Evolutionary conservation across 768 basidiomycete genomes (phyloP), one percentile per base, ranked within the genome.

Genomic region (Austroboletus eburneus): DNA sequence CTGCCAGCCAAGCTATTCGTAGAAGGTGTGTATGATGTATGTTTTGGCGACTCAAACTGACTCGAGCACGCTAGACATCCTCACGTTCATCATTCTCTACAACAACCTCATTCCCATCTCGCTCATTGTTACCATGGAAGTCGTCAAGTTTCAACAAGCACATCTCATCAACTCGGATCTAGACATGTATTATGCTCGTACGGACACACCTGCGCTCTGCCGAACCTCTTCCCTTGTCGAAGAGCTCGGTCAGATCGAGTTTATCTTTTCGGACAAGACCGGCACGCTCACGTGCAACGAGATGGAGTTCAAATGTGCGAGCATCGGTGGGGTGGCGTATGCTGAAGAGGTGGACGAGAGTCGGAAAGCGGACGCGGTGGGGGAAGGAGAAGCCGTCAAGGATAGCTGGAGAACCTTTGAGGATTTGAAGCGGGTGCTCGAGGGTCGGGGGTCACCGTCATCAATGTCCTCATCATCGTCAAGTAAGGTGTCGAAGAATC

Each of bases 51-150:
- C 29, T 13, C 7, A 7, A 9, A 13, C 57, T 56, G 32, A 45
- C 45, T 46, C 42, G 39, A 52, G 49, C 49, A 7, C 10, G 2
- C 48, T 56, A 91, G 95, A 99, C 65, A 91, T 98, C 47, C 77
- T 99, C 32, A 98, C 96, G 9, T 99, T 97, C 73, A 90, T 98
- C 68, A 95, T 99, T 66, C 77, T 97, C 33, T 98, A 97, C 76
- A 98, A 97, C 73, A 99, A 98, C 71, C 78, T 99, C 57, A 98
- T 99, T 50, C 95, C 95, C 4, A 99, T 99, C 59, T 98, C 95
- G 46, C 83, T 99, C 56, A 95, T 98, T 58, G 96, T 99, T 57
- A 98, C 96, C 4, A 98, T 98, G 87, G 96, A 99, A 72, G 88
- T 98, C 27, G 96, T 99, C 71, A 97, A 97, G 66, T 98, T 87